Evolutionary conservation across 2,329 filamentous ascomycete species (phyloP).

Genomic region (Penicillium crustosum): DNA sequence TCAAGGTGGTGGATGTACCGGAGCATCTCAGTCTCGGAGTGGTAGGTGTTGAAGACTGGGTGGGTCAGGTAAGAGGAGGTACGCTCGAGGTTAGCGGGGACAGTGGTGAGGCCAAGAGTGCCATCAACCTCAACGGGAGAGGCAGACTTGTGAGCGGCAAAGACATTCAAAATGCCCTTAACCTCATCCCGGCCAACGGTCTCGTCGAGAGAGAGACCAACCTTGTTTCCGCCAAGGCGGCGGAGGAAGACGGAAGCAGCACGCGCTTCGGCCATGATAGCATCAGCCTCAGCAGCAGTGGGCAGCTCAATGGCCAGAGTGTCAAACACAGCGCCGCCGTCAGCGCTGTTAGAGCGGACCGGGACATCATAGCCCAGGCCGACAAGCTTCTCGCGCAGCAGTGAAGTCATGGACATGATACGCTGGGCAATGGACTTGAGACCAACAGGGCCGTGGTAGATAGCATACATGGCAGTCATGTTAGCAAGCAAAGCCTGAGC

Average conservation of each 20-base stretch:
- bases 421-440: slow-evolving; percentile 80
- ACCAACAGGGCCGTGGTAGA: slow-evolving; percentile 87
- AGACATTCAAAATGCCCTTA: slow-evolving; percentile 57
- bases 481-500: slow-evolving; percentile 92
- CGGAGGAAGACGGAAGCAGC: slow-evolving; percentile 62
- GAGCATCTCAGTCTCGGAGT: slow-evolving; percentile 90
- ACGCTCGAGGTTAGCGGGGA: slow-evolving; percentile 61
- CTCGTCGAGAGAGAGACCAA: slow-evolving; percentile 79
- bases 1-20: slow-evolving; percentile 92
- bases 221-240: slow-evolving; percentile 57
- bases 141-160: slow-evolving; percentile 48
- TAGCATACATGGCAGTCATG: slow-evolving; percentile 91
- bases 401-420: slow-evolving; percentile 68
- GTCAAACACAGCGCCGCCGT: slow-evolving; percentile 69
- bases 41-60: slow-evolving; percentile 90
- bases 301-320: slow-evolving; percentile 69
- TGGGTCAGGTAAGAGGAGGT: slow-evolving; percentile 78
- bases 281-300: slow-evolving; percentile 51
- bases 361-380: slow-evolving; percentile 64
- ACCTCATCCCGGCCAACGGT: slow-evolving; percentile 60
- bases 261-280: slow-evolving; percentile 54
- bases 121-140: slow-evolving; percentile 35
- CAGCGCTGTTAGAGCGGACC: slow-evolving; percentile 55
- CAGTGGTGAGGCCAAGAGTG: slow-evolving; percentile 41
- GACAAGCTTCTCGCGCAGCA: slow-evolving; percentile 65